Evolutionary conservation across 2,329 filamentous ascomycete genomes (phyloP), one percentile per base, ranked within the genome.

Genomic region (Emergomyces africanus): DNA sequence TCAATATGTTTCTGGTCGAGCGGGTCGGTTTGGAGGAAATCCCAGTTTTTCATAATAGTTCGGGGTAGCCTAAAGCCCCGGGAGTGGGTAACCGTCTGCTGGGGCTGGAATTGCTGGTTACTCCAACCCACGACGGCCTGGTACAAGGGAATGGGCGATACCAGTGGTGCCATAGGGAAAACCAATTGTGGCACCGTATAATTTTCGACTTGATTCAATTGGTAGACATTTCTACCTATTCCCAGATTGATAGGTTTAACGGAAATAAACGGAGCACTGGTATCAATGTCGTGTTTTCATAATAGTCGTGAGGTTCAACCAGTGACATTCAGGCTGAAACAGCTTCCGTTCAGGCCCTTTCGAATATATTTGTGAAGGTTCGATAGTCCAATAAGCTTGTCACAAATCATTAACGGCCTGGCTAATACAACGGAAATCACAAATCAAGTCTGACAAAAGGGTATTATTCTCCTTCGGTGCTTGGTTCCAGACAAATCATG

Each of bases 111-210:
- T 23, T 60, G 53, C 48, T 46, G 58, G 44, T 58, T 50, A 39
- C 58, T 48, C 60, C 60, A 61, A 35, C 46, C 25, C 49, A 58
- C 33, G 23, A 30, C n/a, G 25, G 53, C 54, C 37, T 48, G 41
- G 35, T 57, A 33, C 28, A 58, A 48, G 30, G 53, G 54, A 25
- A 55, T 60, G 33, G 60, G 42, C 15, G 57, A 55, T 54, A 61
- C 58, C 33, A 44, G 41, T n/a, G 53, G 39, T 15, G 54, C 54
- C 25, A 57, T 39, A 48, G 46, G 18, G 41, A 25, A 48, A 2
- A 57, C 42, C 30, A 56, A 50, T 55, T 37, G 54, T 44, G n/a
- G 20, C 54, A 54, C 54, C 14, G n/a, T 55, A 30, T 30, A 20
- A 14, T n/a, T 33, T 44, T 44, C 54, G 41, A n/a, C 33, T 14